Conservation (phyloP, 192 early-diverging fungal species). For the Gonapodya prolifera region DNA sequence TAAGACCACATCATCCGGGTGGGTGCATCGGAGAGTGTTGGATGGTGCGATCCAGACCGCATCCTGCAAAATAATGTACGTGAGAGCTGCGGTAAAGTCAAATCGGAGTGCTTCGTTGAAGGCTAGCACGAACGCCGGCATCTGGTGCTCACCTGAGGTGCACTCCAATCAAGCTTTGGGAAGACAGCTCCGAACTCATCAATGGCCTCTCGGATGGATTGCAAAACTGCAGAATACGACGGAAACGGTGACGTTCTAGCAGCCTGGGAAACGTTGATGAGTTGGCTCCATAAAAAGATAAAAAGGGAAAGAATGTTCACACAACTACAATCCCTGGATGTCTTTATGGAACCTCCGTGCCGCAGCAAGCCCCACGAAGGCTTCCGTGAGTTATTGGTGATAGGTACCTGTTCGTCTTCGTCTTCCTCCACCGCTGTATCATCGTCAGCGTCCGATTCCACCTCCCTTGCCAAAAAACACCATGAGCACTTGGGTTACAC, state of each 20-base stretch:
- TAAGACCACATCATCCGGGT: constrained; percentile 65
- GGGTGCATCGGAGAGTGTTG: constrained; percentile 64
- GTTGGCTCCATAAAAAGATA: background rate
- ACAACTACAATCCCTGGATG: background rate
- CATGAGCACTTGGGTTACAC: background rate
- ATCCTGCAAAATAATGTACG: too few species aligned
- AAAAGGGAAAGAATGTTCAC: too few species aligned
- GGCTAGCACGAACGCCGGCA: too few species aligned
- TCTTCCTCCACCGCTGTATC: background rate
- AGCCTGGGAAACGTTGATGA: background rate
- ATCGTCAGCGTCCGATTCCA: background rate
- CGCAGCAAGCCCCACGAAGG: too few species aligned
- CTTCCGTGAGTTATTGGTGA: too few species aligned
- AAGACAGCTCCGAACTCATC: constrained; percentile 70
- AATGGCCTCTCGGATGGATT: constrained; percentile 49
- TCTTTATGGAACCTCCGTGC: too few species aligned
- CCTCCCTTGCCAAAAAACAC: background rate
- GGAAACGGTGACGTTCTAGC: too few species aligned
- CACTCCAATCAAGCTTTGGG: constrained; percentile 92
- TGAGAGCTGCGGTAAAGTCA: too few species aligned
- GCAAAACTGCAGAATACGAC: too few species aligned
- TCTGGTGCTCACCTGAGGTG: constrained; percentile 54
- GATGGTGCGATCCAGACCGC: constrained; percentile 81
- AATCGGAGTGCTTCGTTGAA: too few species aligned
- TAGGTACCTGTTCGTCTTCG: background rate